Evolutionary conservation across 768 basidiomycete species (phyloP).

Genomic region (Xerocomus potaroensis): DNA sequence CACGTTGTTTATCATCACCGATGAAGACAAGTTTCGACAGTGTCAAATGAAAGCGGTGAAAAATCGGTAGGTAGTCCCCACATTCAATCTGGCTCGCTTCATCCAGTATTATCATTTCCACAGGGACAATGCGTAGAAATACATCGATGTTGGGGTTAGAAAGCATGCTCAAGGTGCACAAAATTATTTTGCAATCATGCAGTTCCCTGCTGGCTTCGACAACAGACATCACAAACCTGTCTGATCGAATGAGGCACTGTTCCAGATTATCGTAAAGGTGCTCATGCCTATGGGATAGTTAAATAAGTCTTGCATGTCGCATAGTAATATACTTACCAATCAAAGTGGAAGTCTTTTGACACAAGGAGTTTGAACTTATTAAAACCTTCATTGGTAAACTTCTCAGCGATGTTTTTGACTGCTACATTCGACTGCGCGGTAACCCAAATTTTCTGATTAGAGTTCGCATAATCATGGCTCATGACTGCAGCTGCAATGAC

Average conservation of each 20-base stretch:
- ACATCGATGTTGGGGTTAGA: constrained; percentile 22
- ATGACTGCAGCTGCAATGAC: constrained; percentile 37
- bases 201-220: constrained; percentile 24
- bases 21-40: constrained; percentile 37
- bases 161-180: constrained; percentile 49
- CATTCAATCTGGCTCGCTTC: constrained; percentile 47
- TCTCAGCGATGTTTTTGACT: constrained; percentile 52
- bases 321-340: constrained; percentile 45
- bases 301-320: too few relatives aligned
- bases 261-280: constrained; percentile 40
- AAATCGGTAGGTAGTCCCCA: constrained; percentile 36
- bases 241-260: constrained; percentile 35
- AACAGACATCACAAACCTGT: constrained; percentile 19
- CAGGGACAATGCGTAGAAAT: constrained; percentile 29
- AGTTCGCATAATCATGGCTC: constrained; percentile 15
- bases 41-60: constrained; percentile 23
- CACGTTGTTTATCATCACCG: constrained; percentile 38
- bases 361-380: constrained; percentile 39
- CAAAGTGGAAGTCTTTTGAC: constrained; percentile 43
- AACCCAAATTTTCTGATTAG: constrained; percentile 32
- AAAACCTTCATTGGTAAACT: constrained; percentile 32
- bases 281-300: constrained; percentile 40
- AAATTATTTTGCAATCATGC: constrained; percentile 32
- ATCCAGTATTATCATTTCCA: constrained; percentile 40
- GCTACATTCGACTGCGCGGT: constrained; percentile 49